Base-by-base conservation (phyloP, 2,329 filamentous ascomycete species). In the Colletotrichum orbiculare region DNA sequence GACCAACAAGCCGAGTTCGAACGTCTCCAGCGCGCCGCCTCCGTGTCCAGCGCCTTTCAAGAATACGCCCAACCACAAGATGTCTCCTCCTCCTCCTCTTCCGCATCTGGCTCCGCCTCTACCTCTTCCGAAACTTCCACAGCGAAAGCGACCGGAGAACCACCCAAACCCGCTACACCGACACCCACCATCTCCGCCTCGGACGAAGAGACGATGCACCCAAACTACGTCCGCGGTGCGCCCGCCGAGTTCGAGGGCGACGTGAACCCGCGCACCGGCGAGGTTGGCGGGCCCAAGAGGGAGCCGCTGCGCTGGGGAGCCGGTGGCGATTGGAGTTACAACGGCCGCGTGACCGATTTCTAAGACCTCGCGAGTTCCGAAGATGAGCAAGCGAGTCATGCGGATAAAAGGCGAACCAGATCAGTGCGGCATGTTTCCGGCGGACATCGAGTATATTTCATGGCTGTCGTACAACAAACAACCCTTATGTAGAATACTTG, bases 261-360 rank as follows among this genome's bases (percentile, higher is more conserved):
- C 58, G 85, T 83, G 60, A 98, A 99, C 77, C 96, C 96, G 3
- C 91, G 90, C 83, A 99, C 96, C 2, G 96, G 96, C 33, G 96
- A 99, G 83, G 88, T 97, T 10, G 96, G 96, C 6, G 96, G 96
- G 1, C 96, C 96, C 6, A 99, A 98, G 88, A 98, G 97, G 74
- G 95, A 99, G 79, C 96, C 96, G 55, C 74, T 98, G 75, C 82
- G 94, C 71, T 97, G 95, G 95, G 94, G 94, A 0, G 82, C 85
- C 15, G 75, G 73, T 0, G 90, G 92, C 1, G 88, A 90, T 72
- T 99, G 94, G 91, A 97, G 93, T 76, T 99, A 92, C 78, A 97
- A 97, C 77, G 96, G 96, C 50, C 84, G 95, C 68, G 94, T 96
- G 59, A 98, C 95, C 33, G 96, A 99, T 79, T 99, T 99, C 67